Base-by-base conservation (phyloP, 768 basidiomycete species). In the Trametes cinnabarina region DNA sequence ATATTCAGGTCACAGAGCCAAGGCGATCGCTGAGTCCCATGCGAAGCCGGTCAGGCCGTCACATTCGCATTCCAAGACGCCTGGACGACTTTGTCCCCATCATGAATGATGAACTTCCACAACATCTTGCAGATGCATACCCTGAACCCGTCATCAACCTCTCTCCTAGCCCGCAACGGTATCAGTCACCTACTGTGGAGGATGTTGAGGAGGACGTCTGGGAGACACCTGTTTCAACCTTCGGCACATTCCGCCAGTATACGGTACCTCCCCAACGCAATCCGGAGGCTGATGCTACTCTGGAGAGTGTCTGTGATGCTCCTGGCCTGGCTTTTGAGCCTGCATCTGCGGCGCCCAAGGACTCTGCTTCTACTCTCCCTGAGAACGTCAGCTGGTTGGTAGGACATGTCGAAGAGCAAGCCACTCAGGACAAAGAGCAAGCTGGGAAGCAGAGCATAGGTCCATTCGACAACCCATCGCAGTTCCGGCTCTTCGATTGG, bases 401-500 rank as follows among this genome's bases (percentile, higher is more conserved):
- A 6, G 22, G 25, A 3, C 4, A 41, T 23, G n/a, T 3, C 23
- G 50, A 22, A 2, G 10, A 40, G 7, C 15, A 10, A 3, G 17
- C 26, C 1, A 4, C 14, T 15, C 15, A 19, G 37, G 4, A 3
- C 26, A 23, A 15, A 32, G 30, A 32, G 30, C 6, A 32, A 7
- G 30, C 30, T 32, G 30, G 30, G 6, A 32, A 6, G 7, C 30
- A 6, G 30, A 32, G 30, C 30, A 26, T 30, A 23, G 51, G 44
- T 2, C 57, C 57, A 2, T 66, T 65, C 35, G 30, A 6, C 3
- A 69, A 65, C 46, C 22, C 34, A 7, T 54, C 69, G 0, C 51
- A 54, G 3, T 71, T 66, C 28, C 65, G 67, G 1, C 69, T 71
- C 10, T 58, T 68, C 60, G 20, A 59, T 7, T 74, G 74, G 71